Evolutionary conservation across 352 stramenopile species (phyloP), one percentile per base, ranked within the genome.

Genomic region (Phytophthora nicotianae): DNA sequence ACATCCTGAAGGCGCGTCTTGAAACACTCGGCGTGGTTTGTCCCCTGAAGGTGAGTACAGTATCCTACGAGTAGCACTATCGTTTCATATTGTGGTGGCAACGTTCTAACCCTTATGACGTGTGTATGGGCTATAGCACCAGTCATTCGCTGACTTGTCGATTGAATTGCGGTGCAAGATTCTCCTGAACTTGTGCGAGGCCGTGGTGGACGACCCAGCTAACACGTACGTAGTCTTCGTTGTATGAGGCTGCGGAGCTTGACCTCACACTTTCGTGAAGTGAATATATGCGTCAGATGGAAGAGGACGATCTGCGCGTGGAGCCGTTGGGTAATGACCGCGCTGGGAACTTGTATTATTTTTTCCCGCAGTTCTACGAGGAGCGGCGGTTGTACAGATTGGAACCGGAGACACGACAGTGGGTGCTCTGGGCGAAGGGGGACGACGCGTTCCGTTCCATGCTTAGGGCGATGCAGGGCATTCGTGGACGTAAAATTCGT

Each of bases 351-450:
- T 46, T 81, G 8, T 95, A 82, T 60, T 95, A 85, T 50, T 95
- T 91, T 63, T 95, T 93, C 50, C 82, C 86, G 7, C 84, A 95
- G 69, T 95, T 95, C 53, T 95, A 91, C 58, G 77, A 90, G 50
- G 86, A 95, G 58, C 81, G 86, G 5, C 81, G 86, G 45, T 50
- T 95, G 41, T 95, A 95, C 64, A 77, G 81, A 27, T 60, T 89
- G 19, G 63, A 86, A 29, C 24, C 55, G 13, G 64, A 77, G 43
- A 83, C 71, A 17, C 62, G 79, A 9, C 50, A 81, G 23, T 95
- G 86, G 86, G 56, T 55, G n/a, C 55, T 95, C 8, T 95, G 86
- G 86, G 86, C 73, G 8, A 93, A 93, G 52, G 84, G 81, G 11
- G 83, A 91, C 51, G 79, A 79, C 5, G 66, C 84, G 5, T 89